Conservation (phyloP, 1,284 basidiomycete genomes). For the Neonothopanus nambi region DNA sequence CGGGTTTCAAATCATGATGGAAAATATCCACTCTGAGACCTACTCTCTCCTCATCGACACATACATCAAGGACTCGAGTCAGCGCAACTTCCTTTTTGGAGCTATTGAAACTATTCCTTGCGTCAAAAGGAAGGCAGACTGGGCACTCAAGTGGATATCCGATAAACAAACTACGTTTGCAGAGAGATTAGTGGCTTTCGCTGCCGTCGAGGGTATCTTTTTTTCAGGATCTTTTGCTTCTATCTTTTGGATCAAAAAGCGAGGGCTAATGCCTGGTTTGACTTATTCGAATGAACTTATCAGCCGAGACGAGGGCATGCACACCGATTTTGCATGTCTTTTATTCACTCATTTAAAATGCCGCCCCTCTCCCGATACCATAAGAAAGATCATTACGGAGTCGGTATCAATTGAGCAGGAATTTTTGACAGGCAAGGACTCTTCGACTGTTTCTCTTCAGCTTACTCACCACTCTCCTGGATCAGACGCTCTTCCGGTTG, state of each 20-base stretch:
- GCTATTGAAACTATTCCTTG: conserved; percentile 95
- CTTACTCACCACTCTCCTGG: conserved; percentile 1
- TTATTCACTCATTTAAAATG: conserved; percentile 86
- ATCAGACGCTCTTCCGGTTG: conserved; percentile 69
- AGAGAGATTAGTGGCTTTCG: conserved; percentile 93
- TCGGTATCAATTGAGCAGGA: conserved; percentile 87
- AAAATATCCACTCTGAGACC: conserved; percentile 95
- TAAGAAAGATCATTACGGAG: conserved; percentile 75
- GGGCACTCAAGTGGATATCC: conserved; percentile 93
- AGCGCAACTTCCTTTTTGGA: conserved; percentile 89
- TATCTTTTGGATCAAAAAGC: conserved; percentile 99
- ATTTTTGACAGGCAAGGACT: conserved; percentile 71
- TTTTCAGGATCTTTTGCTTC: conserved; percentile 95
- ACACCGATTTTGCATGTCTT: conserved; percentile 97
- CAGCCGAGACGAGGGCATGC: conserved; percentile 96
- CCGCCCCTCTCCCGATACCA: conserved; percentile 80
- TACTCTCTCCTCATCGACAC: conserved; percentile 98
- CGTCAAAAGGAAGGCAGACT: conserved; percentile 90
- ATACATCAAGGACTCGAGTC: conserved; percentile 88
- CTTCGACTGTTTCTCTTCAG: background rate
- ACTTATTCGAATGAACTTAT: conserved; percentile 98
- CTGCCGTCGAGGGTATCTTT: conserved; percentile 98
- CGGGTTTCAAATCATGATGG: conserved; percentile 99
- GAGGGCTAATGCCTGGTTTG: conserved; percentile 96
- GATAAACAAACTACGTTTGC: conserved; percentile 85